Evolutionary conservation across 2,329 filamentous ascomycete genomes (phyloP).

Genomic region (Stromatinia cepivora): DNA sequence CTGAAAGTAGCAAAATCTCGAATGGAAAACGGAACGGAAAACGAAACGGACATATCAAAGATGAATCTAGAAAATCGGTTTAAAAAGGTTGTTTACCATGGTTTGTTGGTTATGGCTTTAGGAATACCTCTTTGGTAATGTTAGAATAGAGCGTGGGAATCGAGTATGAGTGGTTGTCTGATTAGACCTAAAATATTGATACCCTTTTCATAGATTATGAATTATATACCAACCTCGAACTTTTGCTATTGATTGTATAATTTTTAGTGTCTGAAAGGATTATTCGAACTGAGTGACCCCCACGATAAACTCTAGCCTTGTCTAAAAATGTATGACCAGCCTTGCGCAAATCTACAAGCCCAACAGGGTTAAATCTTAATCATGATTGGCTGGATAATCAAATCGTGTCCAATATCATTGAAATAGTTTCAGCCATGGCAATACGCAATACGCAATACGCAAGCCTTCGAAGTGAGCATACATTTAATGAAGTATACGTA

Average conservation of each 20-base stretch:
- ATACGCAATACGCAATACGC: constrained; percentile 16
- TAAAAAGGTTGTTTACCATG: constrained; percentile 2
- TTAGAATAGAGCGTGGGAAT: neutral
- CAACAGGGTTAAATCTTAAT: neutral
- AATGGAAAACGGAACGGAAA: constrained; percentile 26
- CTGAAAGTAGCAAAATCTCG: constrained; percentile 23
- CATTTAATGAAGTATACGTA: neutral
- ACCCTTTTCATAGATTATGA: constrained; percentile 17
- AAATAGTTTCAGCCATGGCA: constrained; percentile 19
- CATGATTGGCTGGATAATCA: constrained; percentile 10
- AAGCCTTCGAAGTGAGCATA: neutral
- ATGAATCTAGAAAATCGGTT: constrained; percentile 34
- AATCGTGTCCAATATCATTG: constrained; percentile 22
- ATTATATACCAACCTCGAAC: neutral
- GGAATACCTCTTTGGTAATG: neutral
- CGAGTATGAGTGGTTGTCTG: neutral
- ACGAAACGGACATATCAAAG: constrained; percentile 26
- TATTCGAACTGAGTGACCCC: neutral
- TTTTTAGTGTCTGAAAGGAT: neutral
- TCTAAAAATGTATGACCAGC: constrained; percentile 14
- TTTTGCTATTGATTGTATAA: neutral
- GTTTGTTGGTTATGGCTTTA: neutral
- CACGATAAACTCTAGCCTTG: constrained; percentile 3
- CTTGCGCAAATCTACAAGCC: neutral
- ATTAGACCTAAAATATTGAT: constrained; percentile 12